Base-by-base conservation (phyloP, 148 eudicot species). In the Pharnaceum exiguum region DNA sequence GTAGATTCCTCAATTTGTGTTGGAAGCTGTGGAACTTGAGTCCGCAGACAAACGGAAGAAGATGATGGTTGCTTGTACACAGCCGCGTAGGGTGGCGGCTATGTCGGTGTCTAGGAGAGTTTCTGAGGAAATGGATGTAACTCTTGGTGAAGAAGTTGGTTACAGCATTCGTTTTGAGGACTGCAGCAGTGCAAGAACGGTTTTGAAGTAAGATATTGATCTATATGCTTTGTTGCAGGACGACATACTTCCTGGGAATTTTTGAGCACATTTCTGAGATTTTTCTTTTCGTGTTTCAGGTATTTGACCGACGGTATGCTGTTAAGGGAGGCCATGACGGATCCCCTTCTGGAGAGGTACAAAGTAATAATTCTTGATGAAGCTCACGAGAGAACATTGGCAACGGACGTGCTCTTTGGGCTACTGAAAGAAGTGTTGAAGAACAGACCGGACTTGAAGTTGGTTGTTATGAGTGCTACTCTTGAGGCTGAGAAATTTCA, bases 11-110 rank as follows among this genome's bases (percentile, higher is more conserved):
- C 96, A 89, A 66, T 89, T 94, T 69, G 96, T 94, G 21, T 63
- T 94, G 76, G 99, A 89, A 60, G 95, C 96, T 30, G 80, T 86
- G 53, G 91, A 86, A 9, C 13, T 82, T 32, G 89, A 89, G 52
- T 65, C 71, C 39, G 63, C 82, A 6, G 96, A 89, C 56, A 89
- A 70, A 57, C 72, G 77, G 10, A 59, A 45, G 53, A 93, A 93
- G 77, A 88, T 59, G 79, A 70, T 89, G 84, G 69, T 93, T 59
- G 99, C 62, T 8, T 93, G 99, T 73, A 93, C 99, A 1, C 96
- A 93, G 69, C 99, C 99, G 17, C 86, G 95, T 45, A 83, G 99
- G 73, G 99, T 93, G 60, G 99, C 99, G 43, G 99, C 99, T 39
- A 93, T 93, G 96, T 93, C 99, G 47, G 99, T 93, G 28, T 89